Base-by-base conservation (phyloP, 371 early-diverging fungal species). In the Haplosporangium sp. region DNA sequence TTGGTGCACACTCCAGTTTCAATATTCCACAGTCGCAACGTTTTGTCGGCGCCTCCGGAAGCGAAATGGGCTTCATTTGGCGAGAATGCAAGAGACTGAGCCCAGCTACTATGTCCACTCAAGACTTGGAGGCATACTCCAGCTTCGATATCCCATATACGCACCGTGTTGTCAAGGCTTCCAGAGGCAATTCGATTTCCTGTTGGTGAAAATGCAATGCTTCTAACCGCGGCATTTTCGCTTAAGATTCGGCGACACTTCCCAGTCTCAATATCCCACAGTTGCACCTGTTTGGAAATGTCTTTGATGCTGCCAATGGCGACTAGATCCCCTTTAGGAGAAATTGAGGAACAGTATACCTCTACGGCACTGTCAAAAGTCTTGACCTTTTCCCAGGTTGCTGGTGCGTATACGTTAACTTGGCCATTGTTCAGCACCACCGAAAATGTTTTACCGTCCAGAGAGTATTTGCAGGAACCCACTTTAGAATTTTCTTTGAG, bases 111-210 rank as follows among this genome's bases (percentile, higher is more conserved):
- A 34, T 56, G 56, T 7, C 8, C 37, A 34, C 37, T 27, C 6
- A 34, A 17, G 34, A 2, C 6, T 3, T 48, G 48, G n/a, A 48
- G 48, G 13, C 48, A 48, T 13, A 4, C n/a, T 13, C 48, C 48
- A 15, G 48, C 4, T 27, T 27, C 9, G 1, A 37, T 35, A 56
- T 56, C 56, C 56, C 56, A 27, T 15, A 56, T 2, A 13, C 56
- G 56, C 34, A 56, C 20, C 19, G 11, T 56, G 0, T 37, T 37
- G 17, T 56, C 56, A 9, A 0, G 0, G 15, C 57, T n/a, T 6
- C 42, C 53, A n/a, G 65, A 56, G 27, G 65, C 65, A 8, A 56
- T 6, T 34, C 37, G 56, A 37, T 20, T 15, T 8, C 56, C 56
- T 9, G 9, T 6, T 56, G 56, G 56, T 1, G 56, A 56, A 37